A percentile compares a stretch with the other conserved stretches of the same genome.
Conservation (phyloP, 2,329 filamentous ascomycete species). For the Trichoderma polysporum region DNA sequence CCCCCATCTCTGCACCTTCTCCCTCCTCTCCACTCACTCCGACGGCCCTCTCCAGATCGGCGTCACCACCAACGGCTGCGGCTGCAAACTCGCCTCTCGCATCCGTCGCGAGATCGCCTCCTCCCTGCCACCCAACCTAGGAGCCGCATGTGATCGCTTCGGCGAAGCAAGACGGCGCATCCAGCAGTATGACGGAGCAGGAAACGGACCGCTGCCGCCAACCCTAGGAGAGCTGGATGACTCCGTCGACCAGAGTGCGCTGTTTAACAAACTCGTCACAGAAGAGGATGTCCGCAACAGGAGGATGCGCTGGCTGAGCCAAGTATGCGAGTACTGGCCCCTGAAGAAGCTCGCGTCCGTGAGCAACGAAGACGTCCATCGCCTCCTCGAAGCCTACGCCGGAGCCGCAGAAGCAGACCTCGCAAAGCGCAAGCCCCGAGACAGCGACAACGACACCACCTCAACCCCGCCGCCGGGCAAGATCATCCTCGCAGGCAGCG, state of each 20-base stretch:
- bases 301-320: constrained; percentile 87
- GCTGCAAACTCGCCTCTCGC: constrained; percentile 88
- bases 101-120: constrained; percentile 86
- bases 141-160: constrained; percentile 72
- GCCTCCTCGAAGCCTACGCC: constrained; percentile 72
- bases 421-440: neutral
- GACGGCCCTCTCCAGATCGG: constrained; percentile 93
- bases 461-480: constrained; percentile 51
- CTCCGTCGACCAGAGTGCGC: constrained; percentile 70
- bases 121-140: constrained; percentile 72
- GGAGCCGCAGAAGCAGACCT: constrained; percentile 23
- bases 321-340: constrained; percentile 99
- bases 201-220: constrained; percentile 34
- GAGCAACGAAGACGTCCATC: constrained; percentile 74
- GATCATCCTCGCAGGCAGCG: constrained; percentile 87
- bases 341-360: constrained; percentile 77
- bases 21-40: constrained; percentile 80
- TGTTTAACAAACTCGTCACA: constrained; percentile 80
- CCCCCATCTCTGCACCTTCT: constrained; percentile 83
- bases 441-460: constrained; percentile 23
- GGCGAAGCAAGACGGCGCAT: constrained; percentile 70
- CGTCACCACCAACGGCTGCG: constrained; percentile 90
- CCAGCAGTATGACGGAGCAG: constrained; percentile 79
- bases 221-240: constrained; percentile 50
- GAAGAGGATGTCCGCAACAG: constrained; percentile 74